These are phyloP conservation scores for Dendrothele bispora DNA, from an alignment of 768 basidiomycete species.

Conservation along the genomic window DNA sequence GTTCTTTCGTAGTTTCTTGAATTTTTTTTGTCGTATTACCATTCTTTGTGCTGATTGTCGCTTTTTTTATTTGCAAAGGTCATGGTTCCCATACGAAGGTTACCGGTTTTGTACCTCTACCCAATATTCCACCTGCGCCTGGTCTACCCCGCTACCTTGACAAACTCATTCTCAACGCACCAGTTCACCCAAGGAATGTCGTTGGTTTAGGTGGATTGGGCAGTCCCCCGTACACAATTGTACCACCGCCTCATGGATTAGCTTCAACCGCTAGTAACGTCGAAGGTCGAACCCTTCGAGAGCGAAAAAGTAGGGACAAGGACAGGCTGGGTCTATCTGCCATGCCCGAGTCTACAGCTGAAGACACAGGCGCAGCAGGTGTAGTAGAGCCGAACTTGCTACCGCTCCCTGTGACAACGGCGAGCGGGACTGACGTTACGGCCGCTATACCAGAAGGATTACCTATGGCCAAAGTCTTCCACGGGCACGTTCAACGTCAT, in stretches of 20 bases:
- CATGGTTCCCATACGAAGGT: conserved; percentile 7
- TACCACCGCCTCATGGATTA: no score
- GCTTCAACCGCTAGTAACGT: no score
- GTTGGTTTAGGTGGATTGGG: no score
- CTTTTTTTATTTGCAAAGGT: neutral
- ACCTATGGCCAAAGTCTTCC: neutral
- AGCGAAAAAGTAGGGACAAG: conserved; percentile 22
- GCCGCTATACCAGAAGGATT: conserved; percentile 11
- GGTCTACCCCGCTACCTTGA: conserved; percentile 88
- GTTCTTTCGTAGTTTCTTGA: conserved; percentile 17
- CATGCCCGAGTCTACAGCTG: conserved; percentile 35
- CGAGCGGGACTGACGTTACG: conserved; percentile 24
- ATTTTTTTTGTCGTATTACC: no score
- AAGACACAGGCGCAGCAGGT: neutral
- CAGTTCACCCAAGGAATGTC: conserved; percentile 28
- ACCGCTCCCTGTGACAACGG: conserved; percentile 15
- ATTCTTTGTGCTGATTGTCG: no score
- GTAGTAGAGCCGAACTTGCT: neutral
- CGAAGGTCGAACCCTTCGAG: no score
- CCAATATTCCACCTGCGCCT: conserved; percentile 87
- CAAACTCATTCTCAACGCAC: conserved; percentile 84
- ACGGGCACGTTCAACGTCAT: conserved; percentile 4
- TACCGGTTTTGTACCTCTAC: conserved; percentile 51
- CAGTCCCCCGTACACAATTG: no score
- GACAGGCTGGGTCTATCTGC: no score